Conservation (phyloP, 805 yeast species). For the Candida arabinofermentans region DNA sequence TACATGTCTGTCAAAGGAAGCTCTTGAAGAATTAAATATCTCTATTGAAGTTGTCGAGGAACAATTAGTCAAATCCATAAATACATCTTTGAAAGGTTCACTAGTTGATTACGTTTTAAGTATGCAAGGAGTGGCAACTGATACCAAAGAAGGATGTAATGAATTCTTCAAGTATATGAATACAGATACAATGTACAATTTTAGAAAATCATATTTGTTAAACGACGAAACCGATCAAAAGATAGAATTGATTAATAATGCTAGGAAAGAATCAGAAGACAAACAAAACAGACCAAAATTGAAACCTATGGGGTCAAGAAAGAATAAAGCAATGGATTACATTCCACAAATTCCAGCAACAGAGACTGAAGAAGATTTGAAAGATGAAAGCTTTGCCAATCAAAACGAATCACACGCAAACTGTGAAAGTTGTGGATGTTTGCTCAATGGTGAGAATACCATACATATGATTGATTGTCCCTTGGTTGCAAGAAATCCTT, state of each 20-base stretch:
- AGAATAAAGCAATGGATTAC: slow-evolving; percentile 14
- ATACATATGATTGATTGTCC: slow-evolving; percentile 15
- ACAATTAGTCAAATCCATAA: slow-evolving; percentile 46
- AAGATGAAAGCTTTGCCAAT: slow-evolving; percentile 7
- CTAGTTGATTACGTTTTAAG: slow-evolving; percentile 39
- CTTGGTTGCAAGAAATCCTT: not conserved
- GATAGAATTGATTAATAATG: slow-evolving; percentile 13
- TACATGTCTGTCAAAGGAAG: slow-evolving; percentile 43
- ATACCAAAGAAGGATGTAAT: slow-evolving; percentile 27
- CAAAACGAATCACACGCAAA: slow-evolving; percentile 6
- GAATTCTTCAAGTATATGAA: slow-evolving; percentile 26
- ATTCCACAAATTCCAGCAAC: slow-evolving; percentile 13
- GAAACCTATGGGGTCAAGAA: slow-evolving; percentile 10
- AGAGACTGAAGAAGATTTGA: slow-evolving; percentile 8
- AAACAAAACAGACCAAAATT: slow-evolving; percentile 16
- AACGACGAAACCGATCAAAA: slow-evolving; percentile 15
- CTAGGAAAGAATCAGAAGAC: slow-evolving; percentile 16
- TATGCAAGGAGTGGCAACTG: slow-evolving; percentile 29
- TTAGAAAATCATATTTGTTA: slow-evolving; percentile 15
- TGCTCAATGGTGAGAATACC: slow-evolving; percentile 9
- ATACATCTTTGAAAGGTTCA: slow-evolving; percentile 40
- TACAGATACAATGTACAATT: slow-evolving; percentile 17
- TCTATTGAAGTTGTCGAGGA: slow-evolving; percentile 50
- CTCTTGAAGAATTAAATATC: slow-evolving; percentile 46
- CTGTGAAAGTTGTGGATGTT: not conserved